Conservation (phyloP, 1,139 yeast species). For the Kurtzmaniella natalensis region DNA sequence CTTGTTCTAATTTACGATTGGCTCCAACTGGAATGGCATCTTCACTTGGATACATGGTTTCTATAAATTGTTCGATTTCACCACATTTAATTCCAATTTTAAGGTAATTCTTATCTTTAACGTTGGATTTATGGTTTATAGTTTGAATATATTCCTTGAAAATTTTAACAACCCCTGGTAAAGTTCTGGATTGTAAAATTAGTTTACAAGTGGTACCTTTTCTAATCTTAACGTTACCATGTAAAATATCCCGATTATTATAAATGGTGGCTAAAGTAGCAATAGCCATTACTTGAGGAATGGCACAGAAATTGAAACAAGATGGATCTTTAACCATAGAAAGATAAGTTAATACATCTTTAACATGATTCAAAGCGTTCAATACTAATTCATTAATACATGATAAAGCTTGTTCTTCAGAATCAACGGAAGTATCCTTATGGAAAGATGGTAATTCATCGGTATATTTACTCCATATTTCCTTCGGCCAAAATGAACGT, state of each 20-base stretch:
- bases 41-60: slow-evolving; percentile 57
- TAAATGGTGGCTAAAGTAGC: slow-evolving; percentile 87
- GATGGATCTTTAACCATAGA: slow-evolving; percentile 78
- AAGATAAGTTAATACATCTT: slow-evolving; percentile 73
- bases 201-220: slow-evolving; percentile 85
- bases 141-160: slow-evolving; percentile 70
- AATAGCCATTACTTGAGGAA: slow-evolving; percentile 98
- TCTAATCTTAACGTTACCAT: slow-evolving; percentile 77
- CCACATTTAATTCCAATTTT: slow-evolving; percentile 83
- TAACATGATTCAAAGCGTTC: slow-evolving; percentile 74
- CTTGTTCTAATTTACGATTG: slow-evolving; percentile 15
- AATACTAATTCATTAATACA: slow-evolving; percentile 82
- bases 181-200: slow-evolving; percentile 68
- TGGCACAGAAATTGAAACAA: slow-evolving; percentile 86
- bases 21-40: slow-evolving; percentile 30
- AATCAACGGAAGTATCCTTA: slow-evolving; percentile 33
- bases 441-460: slow-evolving; percentile 58
- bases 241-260: slow-evolving; percentile 72
- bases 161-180: slow-evolving; percentile 69
- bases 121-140: slow-evolving; percentile 76
- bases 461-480: slow-evolving; percentile 83
- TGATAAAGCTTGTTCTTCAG: slow-evolving; percentile 51
- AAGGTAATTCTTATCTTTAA: slow-evolving; percentile 83
- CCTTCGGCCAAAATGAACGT: slow-evolving; percentile 94
- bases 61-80: slow-evolving; percentile 81